These are phyloP conservation scores for Phellopilus nigrolimitatus DNA, from an alignment of 1,284 basidiomycete genomes.

Conservation along the genomic window DNA sequence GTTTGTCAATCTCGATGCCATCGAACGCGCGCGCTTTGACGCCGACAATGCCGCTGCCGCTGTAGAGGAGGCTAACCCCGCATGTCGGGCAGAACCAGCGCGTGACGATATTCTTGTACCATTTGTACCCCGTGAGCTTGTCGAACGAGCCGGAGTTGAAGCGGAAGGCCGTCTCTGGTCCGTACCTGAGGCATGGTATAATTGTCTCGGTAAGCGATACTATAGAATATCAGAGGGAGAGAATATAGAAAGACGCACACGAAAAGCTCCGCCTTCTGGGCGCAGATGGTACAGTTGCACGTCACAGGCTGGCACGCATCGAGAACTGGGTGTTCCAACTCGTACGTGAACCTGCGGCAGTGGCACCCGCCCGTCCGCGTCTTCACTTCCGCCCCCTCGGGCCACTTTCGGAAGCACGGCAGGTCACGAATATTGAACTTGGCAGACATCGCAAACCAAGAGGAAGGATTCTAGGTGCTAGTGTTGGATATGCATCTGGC, in stretches of 20 bases:
- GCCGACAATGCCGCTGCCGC: neutral
- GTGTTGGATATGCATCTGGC: no score
- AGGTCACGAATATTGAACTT: no score
- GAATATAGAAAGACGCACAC: conserved; percentile 13
- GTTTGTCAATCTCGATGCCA: conserved; percentile 11
- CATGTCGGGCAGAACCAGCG: conserved; percentile 14
- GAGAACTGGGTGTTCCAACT: conserved; percentile 17
- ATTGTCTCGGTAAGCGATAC: neutral
- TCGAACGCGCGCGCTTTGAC: conserved; percentile 11
- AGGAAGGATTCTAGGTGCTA: no score
- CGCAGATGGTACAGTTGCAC: conserved; percentile 21
- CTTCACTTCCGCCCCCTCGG: conserved; percentile 8
- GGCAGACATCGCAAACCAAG: no score
- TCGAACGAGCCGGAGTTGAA: conserved; percentile 4
- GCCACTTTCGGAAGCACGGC: conserved; percentile 5
- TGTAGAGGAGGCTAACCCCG: conserved; percentile 2
- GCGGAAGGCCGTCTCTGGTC: neutral
- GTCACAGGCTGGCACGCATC: conserved; percentile 16
- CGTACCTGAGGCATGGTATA: neutral
- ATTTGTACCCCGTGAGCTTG: conserved; percentile 1
- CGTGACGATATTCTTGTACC: neutral
- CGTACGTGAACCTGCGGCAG: conserved; percentile 20
- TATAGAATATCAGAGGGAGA: no score
- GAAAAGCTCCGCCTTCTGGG: conserved; percentile 8
- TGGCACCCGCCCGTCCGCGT: conserved; percentile 21